These are phyloP conservation scores for Cladosporium velox DNA, from an alignment of 2,329 filamentous ascomycete species.

Conservation along the genomic window DNA sequence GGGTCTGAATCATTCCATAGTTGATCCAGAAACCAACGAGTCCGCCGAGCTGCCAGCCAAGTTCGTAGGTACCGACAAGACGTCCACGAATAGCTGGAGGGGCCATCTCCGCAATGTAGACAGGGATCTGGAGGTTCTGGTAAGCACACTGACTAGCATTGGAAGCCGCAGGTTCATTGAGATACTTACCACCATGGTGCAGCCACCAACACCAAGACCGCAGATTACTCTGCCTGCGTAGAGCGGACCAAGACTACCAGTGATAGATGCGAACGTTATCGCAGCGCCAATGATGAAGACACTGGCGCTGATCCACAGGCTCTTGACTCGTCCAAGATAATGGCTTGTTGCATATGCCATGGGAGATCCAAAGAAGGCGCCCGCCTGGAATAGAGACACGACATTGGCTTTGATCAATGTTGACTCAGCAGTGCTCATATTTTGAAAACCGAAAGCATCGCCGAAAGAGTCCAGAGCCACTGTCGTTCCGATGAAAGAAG, in stretches of 20 bases:
- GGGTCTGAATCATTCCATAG: slow-evolving; percentile 31
- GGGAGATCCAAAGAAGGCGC: slow-evolving; percentile 65
- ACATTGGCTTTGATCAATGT: slow-evolving; percentile 55
- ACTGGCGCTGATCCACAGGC: slow-evolving; percentile 58
- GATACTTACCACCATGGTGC: slow-evolving; percentile 50
- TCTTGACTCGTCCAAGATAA: slow-evolving; percentile 66
- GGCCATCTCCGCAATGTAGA: slow-evolving; percentile 61
- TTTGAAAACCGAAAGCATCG: slow-evolving; percentile 63
- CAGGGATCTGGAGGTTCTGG: slow-evolving; percentile 58
- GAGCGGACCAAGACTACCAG: slow-evolving; percentile 51
- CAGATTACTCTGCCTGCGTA: slow-evolving; percentile 55
- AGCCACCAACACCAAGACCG: slow-evolving; percentile 55
- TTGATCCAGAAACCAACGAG: slow-evolving; percentile 37
- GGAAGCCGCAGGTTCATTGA: no score
- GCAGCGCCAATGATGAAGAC: slow-evolving; percentile 69
- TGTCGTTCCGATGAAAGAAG: slow-evolving; percentile 74
- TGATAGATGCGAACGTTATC: slow-evolving; percentile 57
- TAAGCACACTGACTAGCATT: slow-evolving; percentile 30
- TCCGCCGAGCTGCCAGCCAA: slow-evolving; percentile 26
- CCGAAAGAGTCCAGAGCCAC: slow-evolving; percentile 67
- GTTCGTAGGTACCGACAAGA: slow-evolving; percentile 26
- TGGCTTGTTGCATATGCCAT: slow-evolving; percentile 52
- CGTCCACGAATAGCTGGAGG: slow-evolving; percentile 60
- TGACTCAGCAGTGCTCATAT: slow-evolving; percentile 10
- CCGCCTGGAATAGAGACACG: slow-evolving; percentile 67